phyloP scores from a whole-genome alignment of 129 eudicot genomes.

The Logfia minima region DNA sequence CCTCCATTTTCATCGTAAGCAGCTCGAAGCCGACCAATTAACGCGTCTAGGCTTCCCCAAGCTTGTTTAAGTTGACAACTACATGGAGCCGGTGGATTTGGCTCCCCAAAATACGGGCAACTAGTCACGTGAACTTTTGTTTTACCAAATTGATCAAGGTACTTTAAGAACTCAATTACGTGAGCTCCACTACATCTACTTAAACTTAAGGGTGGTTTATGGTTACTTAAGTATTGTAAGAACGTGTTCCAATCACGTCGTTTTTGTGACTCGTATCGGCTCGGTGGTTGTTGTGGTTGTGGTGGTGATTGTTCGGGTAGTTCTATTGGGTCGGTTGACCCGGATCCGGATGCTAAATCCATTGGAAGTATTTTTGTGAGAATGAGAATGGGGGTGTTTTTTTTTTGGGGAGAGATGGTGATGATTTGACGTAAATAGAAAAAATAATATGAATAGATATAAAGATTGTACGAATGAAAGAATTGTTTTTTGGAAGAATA shows the following conservation, averaged over 20 bases:
- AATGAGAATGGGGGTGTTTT: constrained; percentile 6
- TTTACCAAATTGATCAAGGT: constrained; percentile 71
- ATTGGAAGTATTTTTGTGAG: constrained; percentile 12
- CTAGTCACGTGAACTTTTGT: constrained; percentile 65
- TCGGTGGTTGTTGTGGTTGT: constrained; percentile 34
- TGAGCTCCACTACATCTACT: constrained; percentile 69
- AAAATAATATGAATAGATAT: constrained; percentile 23
- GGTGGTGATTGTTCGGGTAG: constrained; percentile 1
- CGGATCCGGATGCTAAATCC: constrained; percentile 32
- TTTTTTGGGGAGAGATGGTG: constrained; percentile 23
- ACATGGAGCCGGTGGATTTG: constrained; percentile 68
- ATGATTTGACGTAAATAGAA: constrained; percentile 40
- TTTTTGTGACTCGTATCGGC: constrained; percentile 75
- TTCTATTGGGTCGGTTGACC: constrained; percentile 29
- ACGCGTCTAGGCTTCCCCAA: constrained; percentile 76
- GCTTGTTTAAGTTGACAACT: constrained; percentile 62
- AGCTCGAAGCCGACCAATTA: constrained; percentile 64
- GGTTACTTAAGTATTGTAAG: constrained; percentile 58
- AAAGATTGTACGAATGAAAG: constrained; percentile 27
- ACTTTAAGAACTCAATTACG: constrained; percentile 71
- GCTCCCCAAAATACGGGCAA: constrained; percentile 66
- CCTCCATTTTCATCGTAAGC: constrained; percentile 77
- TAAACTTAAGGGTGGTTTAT: constrained; percentile 61
- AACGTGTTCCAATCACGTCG: constrained; percentile 80
- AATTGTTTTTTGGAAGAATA: constrained; percentile 16